Conservation (phyloP, 495 filamentous ascomycete genomes). For the Chaetomium cochliodes region DNA sequence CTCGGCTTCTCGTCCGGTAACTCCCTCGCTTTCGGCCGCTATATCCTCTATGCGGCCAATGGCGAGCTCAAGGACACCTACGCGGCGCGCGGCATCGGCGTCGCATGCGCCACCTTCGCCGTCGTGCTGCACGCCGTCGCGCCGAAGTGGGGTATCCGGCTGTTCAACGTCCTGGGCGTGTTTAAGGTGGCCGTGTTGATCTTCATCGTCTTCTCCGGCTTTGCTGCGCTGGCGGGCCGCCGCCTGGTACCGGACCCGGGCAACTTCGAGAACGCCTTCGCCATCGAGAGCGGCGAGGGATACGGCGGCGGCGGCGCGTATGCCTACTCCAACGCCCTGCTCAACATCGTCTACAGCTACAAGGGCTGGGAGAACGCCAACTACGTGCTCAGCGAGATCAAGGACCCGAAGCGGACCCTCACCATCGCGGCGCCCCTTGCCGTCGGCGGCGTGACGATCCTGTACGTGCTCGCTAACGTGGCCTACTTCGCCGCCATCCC, state of each 20-base stretch:
- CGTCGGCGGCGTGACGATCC: constrained; percentile 53
- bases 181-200: constrained; percentile 64
- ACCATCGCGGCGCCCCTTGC: constrained; percentile 61
- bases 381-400: constrained; percentile 59
- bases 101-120: constrained; percentile 54
- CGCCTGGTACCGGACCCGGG: constrained; percentile 29
- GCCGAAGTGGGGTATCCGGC: constrained; percentile 61
- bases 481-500: constrained; percentile 56
- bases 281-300: constrained; percentile 41
- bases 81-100: constrained; percentile 59
- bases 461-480: constrained; percentile 65
- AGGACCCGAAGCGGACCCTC: constrained; percentile 59
- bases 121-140: constrained; percentile 56
- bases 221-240: constrained; percentile 39
- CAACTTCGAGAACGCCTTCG: constrained; percentile 39
- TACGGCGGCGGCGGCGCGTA: constrained; percentile 43
- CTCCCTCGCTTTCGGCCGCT: constrained; percentile 65
- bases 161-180: constrained; percentile 63
- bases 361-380: constrained; percentile 51
- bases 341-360: constrained; percentile 53
- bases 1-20: constrained; percentile 57
- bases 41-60: constrained; percentile 61
- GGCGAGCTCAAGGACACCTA: constrained; percentile 53
- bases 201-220: constrained; percentile 60
- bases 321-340: constrained; percentile 48